These are phyloP conservation scores for Cercospora brassicicola DNA, from an alignment of 2,329 filamentous ascomycete genomes.

Conservation along the genomic window DNA sequence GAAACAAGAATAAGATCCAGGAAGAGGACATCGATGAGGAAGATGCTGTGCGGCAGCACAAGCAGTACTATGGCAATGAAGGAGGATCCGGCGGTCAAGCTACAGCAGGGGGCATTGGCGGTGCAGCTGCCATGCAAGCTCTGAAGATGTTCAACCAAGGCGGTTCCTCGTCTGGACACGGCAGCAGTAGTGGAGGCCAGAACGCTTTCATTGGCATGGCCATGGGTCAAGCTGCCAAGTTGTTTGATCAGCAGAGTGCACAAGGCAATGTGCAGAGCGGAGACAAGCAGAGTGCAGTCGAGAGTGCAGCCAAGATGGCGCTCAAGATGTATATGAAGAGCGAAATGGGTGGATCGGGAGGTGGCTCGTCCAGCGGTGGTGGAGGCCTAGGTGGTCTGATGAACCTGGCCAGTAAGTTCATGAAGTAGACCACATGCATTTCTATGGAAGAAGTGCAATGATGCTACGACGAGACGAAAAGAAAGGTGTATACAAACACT, in stretches of 20 bases:
- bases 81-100: slow-evolving; percentile 51
- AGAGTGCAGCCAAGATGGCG: slow-evolving; percentile 79
- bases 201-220: slow-evolving; percentile 69
- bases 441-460: neutral
- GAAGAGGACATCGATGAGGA: slow-evolving; percentile 61
- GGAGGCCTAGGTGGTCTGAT: slow-evolving; percentile 50
- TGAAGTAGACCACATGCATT: slow-evolving; percentile 34
- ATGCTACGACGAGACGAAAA: neutral
- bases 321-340: slow-evolving; percentile 89
- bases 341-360: slow-evolving; percentile 55
- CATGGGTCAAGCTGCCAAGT: slow-evolving; percentile 69
- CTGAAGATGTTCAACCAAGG: slow-evolving; percentile 67
- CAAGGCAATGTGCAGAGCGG: slow-evolving; percentile 55
- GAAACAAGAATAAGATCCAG: slow-evolving; percentile 53
- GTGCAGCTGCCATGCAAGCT: slow-evolving; percentile 77
- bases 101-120: slow-evolving; percentile 55
- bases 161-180: slow-evolving; percentile 30
- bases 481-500: neutral
- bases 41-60: slow-evolving; percentile 71
- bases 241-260: slow-evolving; percentile 61
- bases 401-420: slow-evolving; percentile 62
- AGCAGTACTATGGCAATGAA: slow-evolving; percentile 66
- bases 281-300: slow-evolving; percentile 77
- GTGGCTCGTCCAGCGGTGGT: slow-evolving; percentile 44
- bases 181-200: slow-evolving; percentile 56